These are phyloP conservation scores for Parmelia sp. DNA, from an alignment of 495 filamentous ascomycete species.

Conservation along the genomic window DNA sequence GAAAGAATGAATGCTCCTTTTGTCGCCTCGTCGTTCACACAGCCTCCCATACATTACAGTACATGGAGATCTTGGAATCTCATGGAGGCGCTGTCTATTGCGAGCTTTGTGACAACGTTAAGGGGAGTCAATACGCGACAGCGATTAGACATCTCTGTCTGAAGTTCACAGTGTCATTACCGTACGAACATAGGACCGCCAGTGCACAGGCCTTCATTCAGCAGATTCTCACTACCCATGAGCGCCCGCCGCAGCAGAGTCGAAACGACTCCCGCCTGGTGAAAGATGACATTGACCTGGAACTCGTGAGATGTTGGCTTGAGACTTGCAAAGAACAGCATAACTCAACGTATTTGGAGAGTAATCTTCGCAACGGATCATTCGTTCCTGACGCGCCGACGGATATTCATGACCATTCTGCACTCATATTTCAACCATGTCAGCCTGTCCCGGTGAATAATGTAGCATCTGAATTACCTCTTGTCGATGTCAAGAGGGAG, in stretches of 20 bases:
- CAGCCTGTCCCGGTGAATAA: not conserved
- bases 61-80: not conserved
- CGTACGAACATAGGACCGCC: not conserved
- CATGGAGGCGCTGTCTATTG: not conserved
- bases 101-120: not conserved
- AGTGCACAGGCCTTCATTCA: not conserved
- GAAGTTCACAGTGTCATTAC: constrained; percentile 5
- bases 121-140: not conserved
- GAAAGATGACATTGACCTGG: not conserved
- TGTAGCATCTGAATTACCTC: not conserved
- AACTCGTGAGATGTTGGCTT: constrained; percentile 1
- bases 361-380: not conserved
- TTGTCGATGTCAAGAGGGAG: constrained; percentile 7
- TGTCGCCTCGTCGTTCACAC: constrained; percentile 6
- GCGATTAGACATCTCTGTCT: not conserved
- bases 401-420: not conserved
- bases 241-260: not conserved
- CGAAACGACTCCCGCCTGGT: constrained; percentile 7
- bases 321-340: constrained; percentile 3
- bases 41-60: not conserved
- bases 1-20: constrained; percentile 3
- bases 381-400: not conserved
- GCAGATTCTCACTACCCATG: not conserved
- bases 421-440: not conserved
- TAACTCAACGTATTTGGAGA: not conserved